Evolutionary conservation across 1,284 basidiomycete genomes (phyloP).

Genomic region (Apiotrichum veenhuisii): DNA sequence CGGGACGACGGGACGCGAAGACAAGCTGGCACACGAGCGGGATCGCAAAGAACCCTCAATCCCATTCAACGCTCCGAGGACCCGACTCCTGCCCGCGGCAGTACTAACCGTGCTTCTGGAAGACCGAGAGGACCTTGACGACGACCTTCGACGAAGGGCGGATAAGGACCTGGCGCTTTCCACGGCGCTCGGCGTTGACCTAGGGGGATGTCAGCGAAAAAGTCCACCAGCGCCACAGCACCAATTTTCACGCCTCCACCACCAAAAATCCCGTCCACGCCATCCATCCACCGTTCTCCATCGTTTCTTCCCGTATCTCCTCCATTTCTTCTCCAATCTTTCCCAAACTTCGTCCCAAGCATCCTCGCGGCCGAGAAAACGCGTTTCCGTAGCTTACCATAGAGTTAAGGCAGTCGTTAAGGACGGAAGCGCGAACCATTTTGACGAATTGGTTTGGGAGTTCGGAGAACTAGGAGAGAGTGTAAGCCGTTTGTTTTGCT

Average conservation of each 20-base stretch:
- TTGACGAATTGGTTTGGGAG: conserved; percentile 20
- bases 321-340: background rate
- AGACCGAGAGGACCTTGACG: conserved; percentile 91
- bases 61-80: background rate
- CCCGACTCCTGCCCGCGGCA: background rate
- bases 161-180: conserved; percentile 95
- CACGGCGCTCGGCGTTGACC: conserved; percentile 95
- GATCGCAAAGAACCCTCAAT: background rate
- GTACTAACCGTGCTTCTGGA: conserved; percentile 91
- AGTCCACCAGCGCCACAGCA: background rate
- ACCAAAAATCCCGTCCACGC: too few relatives aligned
- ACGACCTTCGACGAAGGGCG: conserved; percentile 94
- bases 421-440: conserved; percentile 51
- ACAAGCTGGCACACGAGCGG: background rate
- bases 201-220: conserved; percentile 3
- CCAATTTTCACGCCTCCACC: background rate
- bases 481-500: conserved; percentile 7
- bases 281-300: too few relatives aligned
- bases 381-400: too few relatives aligned
- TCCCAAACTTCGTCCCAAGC: too few relatives aligned
- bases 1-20: too few relatives aligned
- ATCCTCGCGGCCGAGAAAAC: background rate
- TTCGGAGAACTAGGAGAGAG: background rate
- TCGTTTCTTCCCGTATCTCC: background rate
- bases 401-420: conserved; percentile 65